Base-by-base conservation (phyloP, 2,329 filamentous ascomycete genomes). In the Thielaviopsis populi region DNA sequence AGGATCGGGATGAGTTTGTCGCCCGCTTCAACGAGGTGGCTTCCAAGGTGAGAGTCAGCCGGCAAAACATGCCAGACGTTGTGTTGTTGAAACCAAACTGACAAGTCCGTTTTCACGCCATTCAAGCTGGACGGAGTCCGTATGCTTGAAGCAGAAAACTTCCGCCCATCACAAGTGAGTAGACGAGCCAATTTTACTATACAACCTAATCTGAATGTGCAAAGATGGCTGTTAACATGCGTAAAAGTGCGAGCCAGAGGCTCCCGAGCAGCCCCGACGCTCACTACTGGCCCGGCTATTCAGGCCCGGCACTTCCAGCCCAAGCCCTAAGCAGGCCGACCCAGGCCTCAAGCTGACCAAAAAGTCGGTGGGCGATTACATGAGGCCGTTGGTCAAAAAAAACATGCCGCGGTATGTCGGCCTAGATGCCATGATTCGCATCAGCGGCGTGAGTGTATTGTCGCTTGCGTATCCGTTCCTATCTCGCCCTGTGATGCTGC, bases 371-470 rank as follows among this genome's bases (percentile, higher is more conserved):
- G 62, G 64, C 37, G 64, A 66, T 33, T 66, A 66, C 30, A 62
- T 66, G 22, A 59, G 64, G 48, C 64, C 64, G 19, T 48, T 66
- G n/a, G 60, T 66, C n/a, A 66, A 63, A 37, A 66, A 66, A 19
- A 59, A 50, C 19, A 66, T 66, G 61, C 64, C 64, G 13, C 63
- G 50, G 41, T 63, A 66, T 42, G 58, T 80, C 67, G 78, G 79
- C 61, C 72, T 87, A 0, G 76, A 80, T 63, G 78, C 79, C n/a
- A 77, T 88, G 68, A 78, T 86, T 19, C 78, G 83, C 11, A 71
- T 87, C 37, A 84, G 83, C 67, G 84, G 85, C 43, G 82, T 82
- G 70, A 85, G 82, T 69, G 73, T 81, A 37, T 73, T 88, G 59
- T 81, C 83, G 68, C 74, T 88, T 8, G 83, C 84, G 0, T 68